phyloP scores from a whole-genome alignment of 306 rosid genomes.

The Erythrophleum fordii region DNA sequence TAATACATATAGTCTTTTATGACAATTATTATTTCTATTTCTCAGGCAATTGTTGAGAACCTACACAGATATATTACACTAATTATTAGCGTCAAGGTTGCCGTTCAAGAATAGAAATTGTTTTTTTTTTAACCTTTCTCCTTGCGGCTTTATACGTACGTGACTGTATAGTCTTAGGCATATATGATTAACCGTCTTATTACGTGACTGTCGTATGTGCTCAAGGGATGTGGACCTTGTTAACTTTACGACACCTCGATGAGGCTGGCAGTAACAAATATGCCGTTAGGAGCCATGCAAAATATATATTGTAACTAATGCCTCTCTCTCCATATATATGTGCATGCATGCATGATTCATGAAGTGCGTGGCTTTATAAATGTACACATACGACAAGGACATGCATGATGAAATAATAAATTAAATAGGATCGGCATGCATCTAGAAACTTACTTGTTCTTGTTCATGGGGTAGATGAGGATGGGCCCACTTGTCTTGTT shows the following conservation, averaged over 20 bases:
- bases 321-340: not conserved
- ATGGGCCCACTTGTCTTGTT: slow-evolving; percentile 95
- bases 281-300: slow-evolving; percentile 38
- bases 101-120: too few relatives aligned
- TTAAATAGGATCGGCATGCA: not conserved
- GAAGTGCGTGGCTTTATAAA: slow-evolving; percentile 26
- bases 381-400: slow-evolving; percentile 11
- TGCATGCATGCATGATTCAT: slow-evolving; percentile 38
- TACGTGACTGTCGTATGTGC: too few relatives aligned
- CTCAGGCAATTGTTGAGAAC: slow-evolving; percentile 32
- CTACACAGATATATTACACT: not conserved
- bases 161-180: too few relatives aligned
- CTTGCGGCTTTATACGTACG: too few relatives aligned
- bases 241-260: slow-evolving; percentile 31
- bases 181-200: too few relatives aligned
- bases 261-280: slow-evolving; percentile 34
- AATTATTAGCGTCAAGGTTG: too few relatives aligned
- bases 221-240: slow-evolving; percentile 24
- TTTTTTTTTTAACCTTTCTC: too few relatives aligned
- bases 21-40: slow-evolving; percentile 21
- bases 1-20: not conserved
- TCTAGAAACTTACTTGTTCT: slow-evolving; percentile 68
- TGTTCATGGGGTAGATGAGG: slow-evolving; percentile 97
- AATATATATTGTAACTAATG: not conserved
- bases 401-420: slow-evolving; percentile 23